Evolutionary conservation across 345 rosid species (phyloP).

Genomic region (Laguncularia racemosa): DNA sequence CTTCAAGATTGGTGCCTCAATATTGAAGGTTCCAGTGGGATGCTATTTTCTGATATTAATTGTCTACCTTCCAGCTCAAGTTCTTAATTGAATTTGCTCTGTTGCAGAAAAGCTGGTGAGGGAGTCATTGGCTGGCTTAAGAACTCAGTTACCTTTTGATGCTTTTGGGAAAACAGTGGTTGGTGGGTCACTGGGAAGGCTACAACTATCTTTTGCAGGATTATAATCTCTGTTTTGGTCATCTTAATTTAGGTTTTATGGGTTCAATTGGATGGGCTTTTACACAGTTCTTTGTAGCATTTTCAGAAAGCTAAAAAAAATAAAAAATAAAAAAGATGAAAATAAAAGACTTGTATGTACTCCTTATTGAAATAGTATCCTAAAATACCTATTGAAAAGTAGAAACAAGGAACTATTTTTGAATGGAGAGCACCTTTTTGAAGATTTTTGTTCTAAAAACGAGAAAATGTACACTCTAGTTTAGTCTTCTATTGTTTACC

Average conservation of each 20-base stretch:
- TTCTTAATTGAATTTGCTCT: constrained; percentile 46
- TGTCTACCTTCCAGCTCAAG: constrained; percentile 16
- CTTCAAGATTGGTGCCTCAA: constrained; percentile 40
- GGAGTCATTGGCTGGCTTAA: constrained; percentile 45
- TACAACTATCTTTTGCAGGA: constrained; percentile 26
- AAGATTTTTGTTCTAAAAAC: too few relatives aligned
- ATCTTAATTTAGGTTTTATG: constrained; percentile 10
- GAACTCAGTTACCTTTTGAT: constrained; percentile 41
- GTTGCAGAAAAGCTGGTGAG: constrained; percentile 66
- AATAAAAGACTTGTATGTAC: too few relatives aligned
- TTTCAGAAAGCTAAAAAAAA: too few relatives aligned
- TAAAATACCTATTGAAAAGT: too few relatives aligned
- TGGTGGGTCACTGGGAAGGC: constrained; percentile 28
- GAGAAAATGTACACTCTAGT: too few relatives aligned
- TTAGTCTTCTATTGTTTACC: too few relatives aligned
- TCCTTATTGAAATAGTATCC: too few relatives aligned
- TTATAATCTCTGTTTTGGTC: constrained; percentile 9
- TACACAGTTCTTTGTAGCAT: constrained; percentile 3
- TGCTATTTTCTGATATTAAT: constrained; percentile 29
- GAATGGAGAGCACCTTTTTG: too few relatives aligned
- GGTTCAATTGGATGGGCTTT: constrained; percentile 16
- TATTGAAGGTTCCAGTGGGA: constrained; percentile 45
- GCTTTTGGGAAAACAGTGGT: constrained; percentile 34
- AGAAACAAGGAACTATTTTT: too few relatives aligned
- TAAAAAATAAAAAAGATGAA: too few relatives aligned